Evolutionary conservation across 768 basidiomycete genomes (phyloP), one percentile per base, ranked within the genome.

Genomic region (Grammothele lineata): DNA sequence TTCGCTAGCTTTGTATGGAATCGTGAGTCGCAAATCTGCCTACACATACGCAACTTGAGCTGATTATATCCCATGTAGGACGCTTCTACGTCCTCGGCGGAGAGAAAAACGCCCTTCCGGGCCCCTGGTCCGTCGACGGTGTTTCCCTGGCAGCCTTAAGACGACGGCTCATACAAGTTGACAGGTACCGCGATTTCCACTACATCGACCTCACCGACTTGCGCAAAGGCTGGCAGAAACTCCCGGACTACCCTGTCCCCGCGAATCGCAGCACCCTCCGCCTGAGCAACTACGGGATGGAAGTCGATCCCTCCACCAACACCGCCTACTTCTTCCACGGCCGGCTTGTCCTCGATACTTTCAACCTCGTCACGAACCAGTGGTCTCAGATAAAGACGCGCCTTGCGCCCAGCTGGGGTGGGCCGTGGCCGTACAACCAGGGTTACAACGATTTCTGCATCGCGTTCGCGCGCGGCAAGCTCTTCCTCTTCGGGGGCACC

Each of bases 401-500:
- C 12, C 67, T 56, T 26, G 15, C 35, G 6, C 22, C 25, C 4
- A 25, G 44, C 2, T 30, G 26, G 11, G 46, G 49, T 9, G 37
- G 36, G 37, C 4, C 54, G 59, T 57, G 53, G 50, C 56, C 52
- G 41, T 50, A 47, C 43, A 27, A 30, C 14, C 8, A 46, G 11
- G 11, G 22, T 18, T 34, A 54, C 33, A 44, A 34, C 5, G 53
- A 54, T 35, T 62, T 53, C 43, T 36, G 46, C 12, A 45, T 50
- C 44, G 50, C 43, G 15, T 36, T 57, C 34, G 55, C 65, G 21
- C 48, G 62, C 12, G 60, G 61, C 26, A 68, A 65, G 33, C 43
- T 73, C 1, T 70, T 70, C 45, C 61, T 72, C 12, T 72, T 73
- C 43, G 69, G 67, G 2, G 72, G 71, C 3, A 53, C 51, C 3